phyloP scores from a whole-genome alignment of 345 rosid species.

The Linum tenue region DNA sequence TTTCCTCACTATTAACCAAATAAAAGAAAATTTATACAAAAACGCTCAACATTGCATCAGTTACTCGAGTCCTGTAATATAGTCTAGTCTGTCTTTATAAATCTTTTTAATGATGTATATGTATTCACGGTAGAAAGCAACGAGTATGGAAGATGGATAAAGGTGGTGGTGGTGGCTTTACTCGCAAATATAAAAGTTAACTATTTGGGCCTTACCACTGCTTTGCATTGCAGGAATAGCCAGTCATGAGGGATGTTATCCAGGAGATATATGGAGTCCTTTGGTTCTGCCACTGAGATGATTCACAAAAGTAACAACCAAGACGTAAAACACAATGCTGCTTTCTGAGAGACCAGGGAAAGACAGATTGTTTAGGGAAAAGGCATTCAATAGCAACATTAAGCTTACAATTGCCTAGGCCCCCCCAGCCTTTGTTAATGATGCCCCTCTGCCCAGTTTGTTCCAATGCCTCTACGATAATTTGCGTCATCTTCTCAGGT shows the following conservation, averaged over 20 bases:
- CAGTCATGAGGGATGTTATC: conserved; percentile 97
- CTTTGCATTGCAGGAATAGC: conserved; percentile 93
- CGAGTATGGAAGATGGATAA: not conserved
- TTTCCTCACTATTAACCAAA: not conserved
- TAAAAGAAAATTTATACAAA: not conserved
- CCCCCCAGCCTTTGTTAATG: conserved; percentile 99
- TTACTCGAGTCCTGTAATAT: not conserved
- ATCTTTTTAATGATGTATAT: not conserved
- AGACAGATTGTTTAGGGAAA: not conserved
- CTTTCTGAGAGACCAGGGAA: not conserved
- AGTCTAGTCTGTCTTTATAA: not conserved
- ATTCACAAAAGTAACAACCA: conserved; percentile 19
- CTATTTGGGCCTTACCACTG: conserved; percentile 63
- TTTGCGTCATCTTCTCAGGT: conserved; percentile 79
- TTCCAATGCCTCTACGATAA: conserved; percentile 67
- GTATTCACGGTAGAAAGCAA: not conserved
- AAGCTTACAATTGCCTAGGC: conserved; percentile 77
- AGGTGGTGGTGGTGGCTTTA: not conserved
- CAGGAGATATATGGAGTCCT: conserved; percentile 68
- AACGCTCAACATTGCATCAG: not conserved
- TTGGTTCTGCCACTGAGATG: conserved; percentile 77
- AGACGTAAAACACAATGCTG: not conserved
- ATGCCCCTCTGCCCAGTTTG: conserved; percentile 85
- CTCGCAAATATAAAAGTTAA: not conserved
- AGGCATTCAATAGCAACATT: not conserved